phyloP scores from a whole-genome alignment of 768 basidiomycete species.

The Psilocybe sp. region DNA sequence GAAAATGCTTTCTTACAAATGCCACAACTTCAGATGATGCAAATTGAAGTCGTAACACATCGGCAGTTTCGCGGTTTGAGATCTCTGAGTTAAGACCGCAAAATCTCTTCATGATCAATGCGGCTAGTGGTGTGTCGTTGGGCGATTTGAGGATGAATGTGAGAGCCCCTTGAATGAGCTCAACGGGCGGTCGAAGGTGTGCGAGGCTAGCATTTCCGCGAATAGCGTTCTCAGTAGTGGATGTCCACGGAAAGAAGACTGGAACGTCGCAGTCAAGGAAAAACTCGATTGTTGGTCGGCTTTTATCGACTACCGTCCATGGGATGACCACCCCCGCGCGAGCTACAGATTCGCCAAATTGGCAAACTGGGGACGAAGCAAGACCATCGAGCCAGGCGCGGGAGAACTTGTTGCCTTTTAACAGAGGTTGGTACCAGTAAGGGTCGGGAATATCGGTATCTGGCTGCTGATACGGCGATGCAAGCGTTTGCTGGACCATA shows the following conservation, averaged over 20 bases:
- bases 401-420: neutral
- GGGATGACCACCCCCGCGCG: neutral
- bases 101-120: conserved; percentile 1
- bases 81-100: neutral
- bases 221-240: conserved; percentile 1
- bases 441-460: neutral
- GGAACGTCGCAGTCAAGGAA: conserved; percentile 4
- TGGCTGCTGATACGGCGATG: neutral
- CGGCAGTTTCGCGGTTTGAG: neutral
- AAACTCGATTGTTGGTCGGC: neutral
- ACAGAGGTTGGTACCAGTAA: conserved; percentile 1
- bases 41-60: conserved; percentile 2
- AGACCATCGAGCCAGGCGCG: conserved; percentile 3
- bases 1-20: neutral
- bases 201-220: neutral
- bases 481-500: neutral
- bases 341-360: neutral
- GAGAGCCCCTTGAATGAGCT: conserved; percentile 6
- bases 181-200: conserved; percentile 5
- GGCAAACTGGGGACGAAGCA: neutral
- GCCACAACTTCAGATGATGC: neutral
- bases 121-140: neutral
- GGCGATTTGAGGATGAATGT: neutral
- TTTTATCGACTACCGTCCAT: neutral
- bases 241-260: conserved; percentile 10